Base-by-base conservation (phyloP, 2,329 filamentous ascomycete species). In the Diaporthe caulivora region DNA sequence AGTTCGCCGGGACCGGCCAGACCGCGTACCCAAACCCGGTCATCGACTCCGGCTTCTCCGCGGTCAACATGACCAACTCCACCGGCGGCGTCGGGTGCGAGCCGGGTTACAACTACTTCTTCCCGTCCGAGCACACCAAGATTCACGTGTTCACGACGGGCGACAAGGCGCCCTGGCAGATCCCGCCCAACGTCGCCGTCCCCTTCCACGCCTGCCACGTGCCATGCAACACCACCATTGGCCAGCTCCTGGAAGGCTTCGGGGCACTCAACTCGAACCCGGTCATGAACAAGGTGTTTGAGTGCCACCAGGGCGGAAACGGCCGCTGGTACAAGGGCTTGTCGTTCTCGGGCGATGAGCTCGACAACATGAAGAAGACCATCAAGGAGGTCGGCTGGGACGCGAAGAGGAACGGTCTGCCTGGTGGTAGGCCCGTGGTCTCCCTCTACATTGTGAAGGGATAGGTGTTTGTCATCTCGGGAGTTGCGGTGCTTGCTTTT, bases 51-150 rank as follows among this genome's bases (percentile, higher is more conserved):
- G 80, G 83, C 2, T 86, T 88, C 74, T 87, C 89, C 0, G 88
- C 88, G 0, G 84, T 86, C 37, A 87, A 89, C 75, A 82, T 92
- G 81, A 85, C 84, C 60, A 91, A 92, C 81, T 85, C 86, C 0
- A 88, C 88, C 0, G 88, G 90, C 57, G 89, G 89, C 29, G 84
- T 87, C 1, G 89, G 90, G 53, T 87, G 87, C 74, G 90, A 92
- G 77, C 89, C 88, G 0, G 91, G 90, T 2, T 92, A 91, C 82
- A 90, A 90, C 81, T 90, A 91, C 80, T 87, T 91, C 78, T 92
- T 91, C 81, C 86, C 89, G 0, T 77, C 82, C 0, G 84, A 88
- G 75, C 88, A 92, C 79, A 89, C 88, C 40, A 91, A 89, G 76
- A 82, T 92, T 9, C 89, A 92, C 76, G 83, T 92, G 3, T 85